These are phyloP conservation scores for Ophiostoma angusticollis DNA, from an alignment of 2,329 filamentous ascomycete species.

Conservation along the genomic window DNA sequence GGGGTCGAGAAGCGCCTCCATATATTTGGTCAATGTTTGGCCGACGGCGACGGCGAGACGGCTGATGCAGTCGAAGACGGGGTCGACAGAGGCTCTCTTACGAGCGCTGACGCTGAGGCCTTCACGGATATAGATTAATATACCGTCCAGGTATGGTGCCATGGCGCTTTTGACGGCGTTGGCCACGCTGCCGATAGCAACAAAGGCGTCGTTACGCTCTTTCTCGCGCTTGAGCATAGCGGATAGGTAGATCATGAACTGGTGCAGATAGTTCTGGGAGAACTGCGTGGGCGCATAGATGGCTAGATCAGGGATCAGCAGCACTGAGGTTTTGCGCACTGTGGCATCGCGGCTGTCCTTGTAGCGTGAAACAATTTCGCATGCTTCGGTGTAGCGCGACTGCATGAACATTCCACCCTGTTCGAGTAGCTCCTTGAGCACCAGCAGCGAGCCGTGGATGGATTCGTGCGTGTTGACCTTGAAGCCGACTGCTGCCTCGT, in stretches of 20 bases:
- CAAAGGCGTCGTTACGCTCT: slow-evolving; percentile 84
- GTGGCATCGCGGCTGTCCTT: slow-evolving; percentile 85
- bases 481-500: slow-evolving; percentile 69
- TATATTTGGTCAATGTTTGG: slow-evolving; percentile 94
- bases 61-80: slow-evolving; percentile 96
- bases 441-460: slow-evolving; percentile 86
- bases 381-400: slow-evolving; percentile 79
- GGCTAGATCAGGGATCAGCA: slow-evolving; percentile 83
- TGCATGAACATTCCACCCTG: slow-evolving; percentile 99
- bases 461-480: slow-evolving; percentile 71
- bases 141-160: slow-evolving; percentile 85
- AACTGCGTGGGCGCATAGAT: slow-evolving; percentile 89
- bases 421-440: slow-evolving; percentile 81
- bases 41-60: slow-evolving; percentile 90
- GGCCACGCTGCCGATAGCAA: slow-evolving; percentile 91
- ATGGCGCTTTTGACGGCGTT: slow-evolving; percentile 94
- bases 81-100: slow-evolving; percentile 52
- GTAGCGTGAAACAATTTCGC: slow-evolving; percentile 82
- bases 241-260: slow-evolving; percentile 94
- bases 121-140: slow-evolving; percentile 85
- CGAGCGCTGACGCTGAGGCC: slow-evolving; percentile 70
- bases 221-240: slow-evolving; percentile 90
- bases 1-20: slow-evolving; percentile 86
- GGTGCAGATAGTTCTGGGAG: slow-evolving; percentile 73
- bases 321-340: slow-evolving; percentile 79